Evolutionary conservation across 306 rosid species (phyloP).

Genomic region (Ormosia semicastrata): DNA sequence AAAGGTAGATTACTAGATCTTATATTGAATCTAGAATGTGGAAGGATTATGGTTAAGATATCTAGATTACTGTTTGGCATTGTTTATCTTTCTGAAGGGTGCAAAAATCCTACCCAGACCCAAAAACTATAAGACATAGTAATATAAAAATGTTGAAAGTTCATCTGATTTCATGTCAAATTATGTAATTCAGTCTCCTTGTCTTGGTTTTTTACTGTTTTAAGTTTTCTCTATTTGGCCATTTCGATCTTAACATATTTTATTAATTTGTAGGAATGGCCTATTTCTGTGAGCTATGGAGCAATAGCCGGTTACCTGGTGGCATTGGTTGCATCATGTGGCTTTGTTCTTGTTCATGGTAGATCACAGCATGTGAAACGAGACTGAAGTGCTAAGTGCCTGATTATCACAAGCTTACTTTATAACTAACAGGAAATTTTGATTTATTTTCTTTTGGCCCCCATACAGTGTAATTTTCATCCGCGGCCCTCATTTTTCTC

Average conservation of each 20-base stretch:
- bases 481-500: not conserved
- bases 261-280: constrained; percentile 76
- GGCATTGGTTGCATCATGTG: constrained; percentile 55
- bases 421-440: not conserved
- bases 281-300: constrained; percentile 85
- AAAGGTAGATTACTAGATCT: not conserved
- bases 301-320: constrained; percentile 60
- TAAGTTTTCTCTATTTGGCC: not conserved
- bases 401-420: not conserved
- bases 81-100: not conserved
- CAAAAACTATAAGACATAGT: not conserved
- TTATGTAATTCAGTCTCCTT: not conserved
- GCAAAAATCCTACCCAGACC: not conserved
- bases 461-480: not conserved
- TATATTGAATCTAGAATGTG: not conserved
- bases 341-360: constrained; percentile 32
- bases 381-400: constrained; percentile 41
- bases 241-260: constrained; percentile 3
- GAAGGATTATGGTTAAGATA: not conserved
- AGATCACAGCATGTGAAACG: constrained; percentile 51
- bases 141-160: not conserved
- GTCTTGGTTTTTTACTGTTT: not conserved
- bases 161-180: not conserved
- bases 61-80: not conserved
- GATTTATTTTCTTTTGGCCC: not conserved